These are phyloP conservation scores for Butyriboletus loyo DNA, from an alignment of 768 basidiomycete genomes.

Conservation along the genomic window DNA sequence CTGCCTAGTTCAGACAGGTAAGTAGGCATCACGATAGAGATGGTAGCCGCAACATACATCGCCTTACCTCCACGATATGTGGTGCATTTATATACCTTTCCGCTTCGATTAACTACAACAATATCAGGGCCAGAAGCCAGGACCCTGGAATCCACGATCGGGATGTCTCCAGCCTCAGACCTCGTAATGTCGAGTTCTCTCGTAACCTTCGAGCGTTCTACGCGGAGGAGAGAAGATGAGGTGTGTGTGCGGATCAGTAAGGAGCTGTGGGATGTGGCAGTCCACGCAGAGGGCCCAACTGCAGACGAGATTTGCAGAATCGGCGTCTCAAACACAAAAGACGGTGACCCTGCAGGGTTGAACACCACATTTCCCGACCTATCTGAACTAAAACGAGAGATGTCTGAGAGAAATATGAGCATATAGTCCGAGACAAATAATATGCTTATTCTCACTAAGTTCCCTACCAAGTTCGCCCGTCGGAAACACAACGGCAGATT, in stretches of 20 bases:
- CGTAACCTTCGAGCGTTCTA: slow-evolving; percentile 23
- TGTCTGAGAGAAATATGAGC: slow-evolving; percentile 37
- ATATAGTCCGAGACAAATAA: not conserved
- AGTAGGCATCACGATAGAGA: not conserved
- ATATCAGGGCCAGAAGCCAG: slow-evolving; percentile 32
- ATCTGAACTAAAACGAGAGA: slow-evolving; percentile 40
- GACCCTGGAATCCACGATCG: slow-evolving; percentile 48
- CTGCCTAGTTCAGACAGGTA: slow-evolving; percentile 18
- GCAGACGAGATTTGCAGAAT: slow-evolving; percentile 60
- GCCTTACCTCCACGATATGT: slow-evolving; percentile 35
- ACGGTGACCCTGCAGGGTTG: slow-evolving; percentile 38
- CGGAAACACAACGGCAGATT: slow-evolving; percentile 51
- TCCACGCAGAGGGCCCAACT: slow-evolving; percentile 14
- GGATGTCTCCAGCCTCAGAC: slow-evolving; percentile 39
- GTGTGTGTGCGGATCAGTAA: slow-evolving; percentile 47
- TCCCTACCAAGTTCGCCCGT: slow-evolving; percentile 57
- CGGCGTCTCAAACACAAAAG: slow-evolving; percentile 57
- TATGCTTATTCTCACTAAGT: slow-evolving; percentile 50
- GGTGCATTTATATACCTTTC: slow-evolving; percentile 48
- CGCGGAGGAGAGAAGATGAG: slow-evolving; percentile 39
- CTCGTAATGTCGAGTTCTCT: slow-evolving; percentile 40
- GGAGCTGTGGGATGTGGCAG: slow-evolving; percentile 9
- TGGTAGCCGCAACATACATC: slow-evolving; percentile 36
- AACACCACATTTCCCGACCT: slow-evolving; percentile 17
- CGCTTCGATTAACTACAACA: slow-evolving; percentile 47